Percentiles rank a stretch among this genome's conserved stretches.
Conservation (phyloP, 345 rosid genomes). For the Microthlaspi erraticum region DNA sequence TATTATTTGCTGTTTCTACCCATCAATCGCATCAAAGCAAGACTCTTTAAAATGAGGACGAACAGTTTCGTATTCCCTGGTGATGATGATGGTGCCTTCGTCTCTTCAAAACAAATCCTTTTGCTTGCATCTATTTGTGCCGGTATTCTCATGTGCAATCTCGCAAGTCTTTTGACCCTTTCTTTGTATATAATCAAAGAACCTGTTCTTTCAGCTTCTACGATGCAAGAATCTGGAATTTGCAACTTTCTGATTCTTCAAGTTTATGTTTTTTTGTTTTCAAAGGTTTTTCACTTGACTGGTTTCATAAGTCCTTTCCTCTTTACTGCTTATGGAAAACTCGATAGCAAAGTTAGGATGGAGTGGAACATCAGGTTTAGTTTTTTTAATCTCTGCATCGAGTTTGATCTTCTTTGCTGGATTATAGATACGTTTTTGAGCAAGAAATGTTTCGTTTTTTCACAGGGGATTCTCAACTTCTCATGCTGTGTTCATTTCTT, state of each 20-base stretch:
- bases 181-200: no score
- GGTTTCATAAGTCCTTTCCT: conserved; percentile 54
- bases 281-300: conserved; percentile 72
- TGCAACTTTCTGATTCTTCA: no score
- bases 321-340: conserved; percentile 63
- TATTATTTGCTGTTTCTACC: conserved; percentile 19
- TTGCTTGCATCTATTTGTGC: conserved; percentile 47
- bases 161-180: conserved; percentile 44
- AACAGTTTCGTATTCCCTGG: conserved; percentile 24
- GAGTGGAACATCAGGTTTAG: conserved; percentile 88
- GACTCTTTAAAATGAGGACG: conserved; percentile 39
- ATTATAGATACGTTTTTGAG: not conserved
- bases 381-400: not conserved
- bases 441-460: conserved; percentile 1
- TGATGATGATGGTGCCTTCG: conserved; percentile 17
- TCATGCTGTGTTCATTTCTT: conserved; percentile 70
- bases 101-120: conserved; percentile 39
- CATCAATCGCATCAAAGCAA: conserved; percentile 1
- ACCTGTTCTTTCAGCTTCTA: not conserved
- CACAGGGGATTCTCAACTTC: conserved; percentile 88
- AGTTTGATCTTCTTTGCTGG: not conserved
- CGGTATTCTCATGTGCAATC: conserved; percentile 58
- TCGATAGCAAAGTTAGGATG: conserved; percentile 54
- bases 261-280: not conserved
- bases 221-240: conserved; percentile 1